Conservation (phyloP, 768 basidiomycete genomes). For the Amanita exitialis region DNA sequence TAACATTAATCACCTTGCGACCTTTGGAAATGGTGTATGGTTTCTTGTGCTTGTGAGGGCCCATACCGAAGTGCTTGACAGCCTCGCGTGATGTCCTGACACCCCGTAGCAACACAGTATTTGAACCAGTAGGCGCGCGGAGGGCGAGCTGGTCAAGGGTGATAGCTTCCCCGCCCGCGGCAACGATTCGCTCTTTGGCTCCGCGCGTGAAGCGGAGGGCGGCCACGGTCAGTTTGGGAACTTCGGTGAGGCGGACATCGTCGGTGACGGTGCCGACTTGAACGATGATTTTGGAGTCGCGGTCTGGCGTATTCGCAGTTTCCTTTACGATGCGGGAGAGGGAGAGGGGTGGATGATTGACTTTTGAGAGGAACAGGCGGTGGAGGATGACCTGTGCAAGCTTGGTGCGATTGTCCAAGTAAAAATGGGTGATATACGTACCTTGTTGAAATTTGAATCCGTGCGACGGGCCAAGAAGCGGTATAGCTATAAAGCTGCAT, state of each 20-base stretch:
- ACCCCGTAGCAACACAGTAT: slow-evolving; percentile 90
- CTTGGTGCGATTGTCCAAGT: not conserved
- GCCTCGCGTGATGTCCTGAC: slow-evolving; percentile 91
- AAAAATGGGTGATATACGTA: slow-evolving; percentile 15
- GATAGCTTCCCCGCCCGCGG: slow-evolving; percentile 89
- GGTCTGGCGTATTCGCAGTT: slow-evolving; percentile 54
- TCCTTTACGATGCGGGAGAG: slow-evolving; percentile 88
- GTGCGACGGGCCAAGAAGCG: slow-evolving; percentile 98
- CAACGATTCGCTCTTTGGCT: slow-evolving; percentile 91
- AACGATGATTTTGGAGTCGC: slow-evolving; percentile 78
- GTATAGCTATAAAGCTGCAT: slow-evolving; percentile 60
- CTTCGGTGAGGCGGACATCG: slow-evolving; percentile 75
- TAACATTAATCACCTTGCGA: slow-evolving; percentile 54
- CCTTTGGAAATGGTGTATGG: slow-evolving; percentile 94
- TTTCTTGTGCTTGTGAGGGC: slow-evolving; percentile 98
- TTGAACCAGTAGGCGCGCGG: slow-evolving; percentile 88
- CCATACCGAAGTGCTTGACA: slow-evolving; percentile 97
- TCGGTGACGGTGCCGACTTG: slow-evolving; percentile 90
- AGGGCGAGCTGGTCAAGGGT: slow-evolving; percentile 97
- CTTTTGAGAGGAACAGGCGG: slow-evolving; percentile 93
- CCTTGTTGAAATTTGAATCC: slow-evolving; percentile 94
- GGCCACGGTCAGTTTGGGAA: slow-evolving; percentile 89
- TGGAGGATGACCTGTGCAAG: slow-evolving; percentile 74
- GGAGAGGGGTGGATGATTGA: slow-evolving; percentile 94
- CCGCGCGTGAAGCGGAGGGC: slow-evolving; percentile 91